Base-by-base conservation (phyloP, 2,329 filamentous ascomycete species). In the Xenosphaeropsis pyriputrescens region DNA sequence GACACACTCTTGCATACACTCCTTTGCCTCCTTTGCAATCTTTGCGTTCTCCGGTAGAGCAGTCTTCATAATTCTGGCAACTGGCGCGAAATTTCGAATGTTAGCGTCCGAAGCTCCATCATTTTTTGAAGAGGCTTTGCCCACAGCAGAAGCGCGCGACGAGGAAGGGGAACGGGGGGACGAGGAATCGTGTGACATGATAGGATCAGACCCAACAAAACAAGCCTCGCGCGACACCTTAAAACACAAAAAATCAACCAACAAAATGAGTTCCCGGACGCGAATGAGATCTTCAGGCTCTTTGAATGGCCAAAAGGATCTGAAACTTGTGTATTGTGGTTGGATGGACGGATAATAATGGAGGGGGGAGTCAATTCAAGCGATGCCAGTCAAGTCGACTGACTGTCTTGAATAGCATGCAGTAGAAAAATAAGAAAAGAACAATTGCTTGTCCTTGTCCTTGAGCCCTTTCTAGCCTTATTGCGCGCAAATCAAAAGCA, bases 1-100 rank as follows among this genome's bases (percentile, higher is more conserved):
- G 41, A 98, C 91, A 57, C 91, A 98, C 62, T 98, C 91, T 61
- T 98, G 91, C 91, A 98, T 96, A 64, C 91, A 98, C 59, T 98
- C 91, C 61, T 98, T 98, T 39, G 91, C 91, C 58, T 98, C 91
- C 58, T 98, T 98, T 42, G 88, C 88, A 44, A 98, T 98, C 64
- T 98, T 98, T 49, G 91, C 91, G 56, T 98, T 98, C 48, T 98
- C 91, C 37, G 91, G 91, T 35, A 98, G 70, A 6, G 91, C 91
- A 52, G 86, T 82, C 63, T 98, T 98, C 91, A 98, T 98, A 60
- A 98, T 96, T 40, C 91, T 82, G 48, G 91, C 91, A 54, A 98
- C 91, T 98, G 81, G 78, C 63, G 77, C 81, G 75, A 85, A 86
- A 65, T 91, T 91, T 55, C 81, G 77, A 67, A 91, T 91, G 69